Conservation (phyloP, 208 protist species). For the Dictyostelium gargantuum region DNA sequence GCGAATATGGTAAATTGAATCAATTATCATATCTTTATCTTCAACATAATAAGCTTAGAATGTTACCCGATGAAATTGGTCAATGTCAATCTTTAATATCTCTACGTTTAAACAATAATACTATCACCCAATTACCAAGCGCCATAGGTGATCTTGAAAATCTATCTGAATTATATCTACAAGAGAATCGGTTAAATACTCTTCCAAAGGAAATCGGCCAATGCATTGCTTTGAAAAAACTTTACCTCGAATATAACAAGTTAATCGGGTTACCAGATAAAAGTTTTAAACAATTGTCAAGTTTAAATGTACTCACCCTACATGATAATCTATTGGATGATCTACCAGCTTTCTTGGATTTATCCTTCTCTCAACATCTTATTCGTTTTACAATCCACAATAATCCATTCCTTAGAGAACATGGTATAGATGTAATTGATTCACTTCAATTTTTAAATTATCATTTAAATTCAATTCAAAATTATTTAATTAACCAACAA, state of each 20-base stretch:
- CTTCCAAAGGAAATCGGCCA: not conserved
- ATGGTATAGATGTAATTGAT: not conserved
- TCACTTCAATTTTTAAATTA: not conserved
- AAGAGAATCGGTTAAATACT: constrained; percentile 32
- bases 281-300: not conserved
- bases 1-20: not conserved
- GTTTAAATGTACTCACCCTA: constrained; percentile 6
- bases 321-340: constrained; percentile 37
- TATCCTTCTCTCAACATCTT: constrained; percentile 7
- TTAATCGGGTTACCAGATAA: not conserved
- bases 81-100: not conserved
- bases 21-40: not conserved
- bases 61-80: not conserved
- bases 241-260: constrained; percentile 34
- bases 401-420: constrained; percentile 5
- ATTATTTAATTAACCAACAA: not conserved
- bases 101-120: constrained; percentile 41
- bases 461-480: not conserved
- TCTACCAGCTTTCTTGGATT: not conserved
- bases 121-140: not conserved
- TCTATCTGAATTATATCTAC: not conserved
- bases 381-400: constrained; percentile 30
- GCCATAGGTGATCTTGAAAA: not conserved
- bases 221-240: not conserved
- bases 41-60: constrained; percentile 35